Percentiles rank a stretch among this genome's conserved stretches.
phyloP scores from a whole-genome alignment of 1,139 yeast genomes.

The Lipomyces yarrowii region DNA sequence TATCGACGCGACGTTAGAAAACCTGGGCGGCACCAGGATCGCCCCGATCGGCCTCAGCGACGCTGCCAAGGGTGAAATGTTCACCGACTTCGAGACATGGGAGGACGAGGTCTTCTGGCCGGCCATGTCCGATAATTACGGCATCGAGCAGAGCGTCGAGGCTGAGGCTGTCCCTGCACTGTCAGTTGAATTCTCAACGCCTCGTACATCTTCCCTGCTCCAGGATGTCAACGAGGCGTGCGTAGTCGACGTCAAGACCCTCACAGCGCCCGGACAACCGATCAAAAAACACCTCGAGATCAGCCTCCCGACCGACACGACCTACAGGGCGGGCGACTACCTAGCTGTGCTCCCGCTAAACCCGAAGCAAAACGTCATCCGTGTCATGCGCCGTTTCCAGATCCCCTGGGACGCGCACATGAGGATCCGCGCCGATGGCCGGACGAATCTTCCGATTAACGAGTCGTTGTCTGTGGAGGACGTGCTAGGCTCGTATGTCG shows the following conservation, averaged over 20 bases:
- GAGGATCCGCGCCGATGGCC: constrained; percentile 2
- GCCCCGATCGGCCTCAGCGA: constrained; percentile 17
- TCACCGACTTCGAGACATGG: constrained; percentile 22
- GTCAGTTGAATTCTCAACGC: constrained; percentile 1
- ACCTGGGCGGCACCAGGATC: constrained; percentile 13
- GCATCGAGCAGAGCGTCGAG: constrained; percentile 1
- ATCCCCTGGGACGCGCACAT: constrained; percentile 7
- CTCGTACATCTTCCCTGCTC: constrained; percentile 1
- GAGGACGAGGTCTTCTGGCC: constrained; percentile 14
- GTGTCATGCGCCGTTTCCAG: constrained; percentile 15
- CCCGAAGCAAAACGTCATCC: constrained; percentile 13
- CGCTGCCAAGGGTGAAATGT: constrained; percentile 20
- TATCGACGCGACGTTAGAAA: constrained; percentile 12
- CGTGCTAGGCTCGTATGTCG: neutral
- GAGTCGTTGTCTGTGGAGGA: constrained; percentile 4
- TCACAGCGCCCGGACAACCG: constrained; percentile 3
- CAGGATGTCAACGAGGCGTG: constrained; percentile 2
- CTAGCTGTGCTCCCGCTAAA: constrained; percentile 19
- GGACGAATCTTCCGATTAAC: constrained; percentile 4
- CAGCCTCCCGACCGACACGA: constrained; percentile 12
- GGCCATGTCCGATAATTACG: constrained; percentile 3
- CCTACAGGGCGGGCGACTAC: constrained; percentile 19
- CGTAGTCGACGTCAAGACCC: neutral
- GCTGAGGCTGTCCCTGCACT: constrained; percentile 1
- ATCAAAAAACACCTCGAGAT: constrained; percentile 18